A percentile compares a stretch with the other conserved stretches of the same genome.
Evolutionary conservation across 2,329 filamentous ascomycete species (phyloP).

Genomic region (Ophiostoma novo-ulmi): DNA sequence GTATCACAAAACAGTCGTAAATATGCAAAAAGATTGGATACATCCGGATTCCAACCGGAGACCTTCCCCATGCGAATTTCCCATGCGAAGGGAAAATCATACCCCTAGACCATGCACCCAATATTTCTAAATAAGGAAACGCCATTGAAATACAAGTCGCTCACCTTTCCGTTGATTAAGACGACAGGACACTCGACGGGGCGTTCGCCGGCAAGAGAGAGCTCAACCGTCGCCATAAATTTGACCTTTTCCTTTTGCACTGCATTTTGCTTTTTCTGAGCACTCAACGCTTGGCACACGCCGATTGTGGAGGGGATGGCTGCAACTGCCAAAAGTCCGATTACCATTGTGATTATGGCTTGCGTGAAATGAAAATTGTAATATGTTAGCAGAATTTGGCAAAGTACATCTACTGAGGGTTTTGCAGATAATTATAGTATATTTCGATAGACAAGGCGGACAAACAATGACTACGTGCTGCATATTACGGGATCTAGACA

Average conservation of each 20-base stretch:
- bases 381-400: background rate
- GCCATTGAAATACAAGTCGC: background rate
- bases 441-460: background rate
- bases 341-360: background rate
- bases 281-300: slow-evolving; percentile 51
- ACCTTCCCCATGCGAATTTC: slow-evolving; percentile 16
- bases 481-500: background rate
- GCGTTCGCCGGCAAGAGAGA: background rate
- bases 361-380: background rate
- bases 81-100: slow-evolving; percentile 17
- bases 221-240: background rate
- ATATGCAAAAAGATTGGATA: slow-evolving; percentile 6
- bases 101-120: slow-evolving; percentile 24
- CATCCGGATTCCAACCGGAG: slow-evolving; percentile 36
- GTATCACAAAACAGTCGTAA: slow-evolving; percentile 13
- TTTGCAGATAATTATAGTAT: background rate
- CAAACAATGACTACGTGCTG: background rate
- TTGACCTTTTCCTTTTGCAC: slow-evolving; percentile 46
- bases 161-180: background rate
- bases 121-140: background rate
- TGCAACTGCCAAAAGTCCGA: slow-evolving; percentile 46
- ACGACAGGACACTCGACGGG: background rate
- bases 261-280: slow-evolving; percentile 51
- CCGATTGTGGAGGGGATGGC: slow-evolving; percentile 53
- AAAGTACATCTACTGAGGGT: background rate